phyloP scores from a whole-genome alignment of 169 alveolate genomes.

The Cryptosporidium sp. region DNA sequence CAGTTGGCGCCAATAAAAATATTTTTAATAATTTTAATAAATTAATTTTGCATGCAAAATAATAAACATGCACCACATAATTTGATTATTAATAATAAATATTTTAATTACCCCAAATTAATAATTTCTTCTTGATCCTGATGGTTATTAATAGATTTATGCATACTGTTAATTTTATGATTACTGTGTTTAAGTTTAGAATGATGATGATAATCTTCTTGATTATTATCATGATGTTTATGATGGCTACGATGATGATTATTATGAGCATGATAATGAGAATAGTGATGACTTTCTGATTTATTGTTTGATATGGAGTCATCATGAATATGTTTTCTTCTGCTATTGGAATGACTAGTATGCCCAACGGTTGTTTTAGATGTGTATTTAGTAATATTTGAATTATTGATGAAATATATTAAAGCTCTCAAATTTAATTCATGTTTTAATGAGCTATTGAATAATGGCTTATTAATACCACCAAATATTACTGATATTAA shows the following conservation, averaged over 20 bases:
- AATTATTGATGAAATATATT: slow-evolving; percentile 14
- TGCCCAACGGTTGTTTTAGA: too few relatives aligned
- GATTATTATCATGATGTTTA: background rate
- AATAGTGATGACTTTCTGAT: background rate
- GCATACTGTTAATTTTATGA: background rate
- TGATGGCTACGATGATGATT: background rate
- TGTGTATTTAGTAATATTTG: background rate
- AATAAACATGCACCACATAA: too few relatives aligned
- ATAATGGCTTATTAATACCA: slow-evolving; percentile 61
- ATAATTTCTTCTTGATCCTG: background rate
- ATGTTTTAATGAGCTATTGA: slow-evolving; percentile 43
- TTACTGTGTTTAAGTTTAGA: background rate
- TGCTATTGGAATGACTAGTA: too few relatives aligned
- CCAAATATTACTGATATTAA: slow-evolving; percentile 54
- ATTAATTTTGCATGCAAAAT: background rate
- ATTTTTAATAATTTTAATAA: too few relatives aligned
- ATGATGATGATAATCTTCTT: background rate
- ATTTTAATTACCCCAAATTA: background rate
- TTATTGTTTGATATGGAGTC: background rate
- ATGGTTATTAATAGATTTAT: background rate
- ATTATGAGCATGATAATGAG: background rate
- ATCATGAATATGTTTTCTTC: background rate
- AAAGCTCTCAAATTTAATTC: slow-evolving; percentile 19
- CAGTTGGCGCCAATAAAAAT: too few relatives aligned
- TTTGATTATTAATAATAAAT: too few relatives aligned